Conservation (phyloP, 306 rosid species). For the Inga laurina region DNA sequence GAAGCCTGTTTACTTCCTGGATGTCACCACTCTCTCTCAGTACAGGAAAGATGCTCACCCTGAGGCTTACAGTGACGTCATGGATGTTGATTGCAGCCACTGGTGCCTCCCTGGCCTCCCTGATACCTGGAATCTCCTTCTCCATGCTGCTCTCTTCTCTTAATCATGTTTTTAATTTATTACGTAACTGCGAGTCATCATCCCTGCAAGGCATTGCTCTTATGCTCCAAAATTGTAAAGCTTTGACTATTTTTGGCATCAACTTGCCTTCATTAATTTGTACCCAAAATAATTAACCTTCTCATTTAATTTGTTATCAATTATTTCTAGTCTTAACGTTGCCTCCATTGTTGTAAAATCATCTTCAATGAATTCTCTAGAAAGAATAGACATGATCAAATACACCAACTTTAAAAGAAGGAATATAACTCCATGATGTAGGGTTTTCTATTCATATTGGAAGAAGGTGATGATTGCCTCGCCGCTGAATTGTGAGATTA, state of each 20-base stretch:
- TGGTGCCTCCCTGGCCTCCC: conserved; percentile 99
- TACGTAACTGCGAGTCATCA: too few relatives aligned
- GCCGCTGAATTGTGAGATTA: too few relatives aligned
- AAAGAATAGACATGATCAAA: too few relatives aligned
- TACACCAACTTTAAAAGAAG: too few relatives aligned
- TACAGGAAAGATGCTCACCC: conserved; percentile 91
- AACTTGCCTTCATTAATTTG: conserved; percentile 12
- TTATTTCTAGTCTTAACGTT: not conserved
- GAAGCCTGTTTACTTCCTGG: conserved; percentile 76
- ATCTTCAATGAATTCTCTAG: too few relatives aligned
- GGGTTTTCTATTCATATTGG: too few relatives aligned
- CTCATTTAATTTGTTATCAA: not conserved
- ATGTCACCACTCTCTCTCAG: conserved; percentile 77
- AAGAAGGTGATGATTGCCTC: too few relatives aligned
- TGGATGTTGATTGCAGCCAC: conserved; percentile 80
- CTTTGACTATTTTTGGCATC: not conserved
- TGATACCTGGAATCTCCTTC: conserved; percentile 91
- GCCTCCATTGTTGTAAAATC: too few relatives aligned
- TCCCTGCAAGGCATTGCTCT: not conserved
- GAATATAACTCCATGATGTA: too few relatives aligned
- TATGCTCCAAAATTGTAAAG: conserved; percentile 8
- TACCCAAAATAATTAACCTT: not conserved
- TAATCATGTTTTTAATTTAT: conserved; percentile 18
- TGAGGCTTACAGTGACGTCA: conserved; percentile 57
- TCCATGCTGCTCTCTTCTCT: conserved; percentile 61